These are phyloP conservation scores for Hansenula anomala DNA, from an alignment of 1,139 yeast species.

Conservation along the genomic window DNA sequence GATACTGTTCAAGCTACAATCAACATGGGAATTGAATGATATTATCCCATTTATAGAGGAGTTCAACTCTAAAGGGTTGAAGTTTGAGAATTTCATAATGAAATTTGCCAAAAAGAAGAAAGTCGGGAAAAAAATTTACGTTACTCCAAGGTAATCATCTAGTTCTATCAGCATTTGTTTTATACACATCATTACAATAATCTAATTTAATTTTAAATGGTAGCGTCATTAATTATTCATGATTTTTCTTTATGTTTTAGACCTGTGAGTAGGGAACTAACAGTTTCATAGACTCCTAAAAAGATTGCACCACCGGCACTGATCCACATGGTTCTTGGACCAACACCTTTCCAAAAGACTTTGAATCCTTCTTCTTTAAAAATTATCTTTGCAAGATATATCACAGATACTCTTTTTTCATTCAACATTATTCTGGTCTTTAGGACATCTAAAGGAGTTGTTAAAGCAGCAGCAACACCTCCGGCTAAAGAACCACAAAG, in stretches of 20 bases:
- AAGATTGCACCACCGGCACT: slow-evolving; percentile 98
- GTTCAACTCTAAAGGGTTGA: slow-evolving; percentile 49
- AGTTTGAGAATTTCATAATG: slow-evolving; percentile 65
- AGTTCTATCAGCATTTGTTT: too few species aligned
- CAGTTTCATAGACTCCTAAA: slow-evolving; percentile 87
- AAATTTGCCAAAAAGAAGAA: slow-evolving; percentile 70
- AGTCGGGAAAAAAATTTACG: slow-evolving; percentile 41
- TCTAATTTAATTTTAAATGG: too few species aligned
- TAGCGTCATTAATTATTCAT: not conserved
- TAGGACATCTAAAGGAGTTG: slow-evolving; percentile 91
- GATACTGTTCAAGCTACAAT: slow-evolving; percentile 54
- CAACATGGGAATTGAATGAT: slow-evolving; percentile 69
- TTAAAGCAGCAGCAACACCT: slow-evolving; percentile 87
- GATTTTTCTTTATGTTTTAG: not conserved
- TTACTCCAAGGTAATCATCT: slow-evolving; percentile 23
- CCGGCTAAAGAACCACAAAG: slow-evolving; percentile 94
- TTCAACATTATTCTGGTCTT: slow-evolving; percentile 88
- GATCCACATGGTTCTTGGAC: slow-evolving; percentile 96
- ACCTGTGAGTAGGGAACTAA: slow-evolving; percentile 29
- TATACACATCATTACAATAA: too few species aligned
- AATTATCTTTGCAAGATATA: slow-evolving; percentile 41
- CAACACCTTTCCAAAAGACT: slow-evolving; percentile 78
- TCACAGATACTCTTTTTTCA: slow-evolving; percentile 43
- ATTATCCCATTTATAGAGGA: slow-evolving; percentile 64
- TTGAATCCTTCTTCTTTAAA: slow-evolving; percentile 58